These are phyloP conservation scores for Hanseniaspora thailandica DNA, from an alignment of 805 yeast genomes.

Conservation along the genomic window DNA sequence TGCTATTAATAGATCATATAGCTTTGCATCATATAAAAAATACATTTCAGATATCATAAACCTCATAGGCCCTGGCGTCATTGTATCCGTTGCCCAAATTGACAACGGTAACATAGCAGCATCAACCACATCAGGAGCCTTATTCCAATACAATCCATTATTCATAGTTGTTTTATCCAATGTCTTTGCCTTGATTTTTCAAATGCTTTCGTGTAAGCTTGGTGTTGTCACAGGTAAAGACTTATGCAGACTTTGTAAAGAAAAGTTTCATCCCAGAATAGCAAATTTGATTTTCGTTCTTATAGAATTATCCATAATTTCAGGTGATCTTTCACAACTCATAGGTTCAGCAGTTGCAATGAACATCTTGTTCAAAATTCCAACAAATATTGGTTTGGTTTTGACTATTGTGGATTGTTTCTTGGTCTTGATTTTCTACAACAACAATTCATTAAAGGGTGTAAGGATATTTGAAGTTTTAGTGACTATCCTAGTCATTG, in stretches of 20 bases:
- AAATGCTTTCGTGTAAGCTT: conserved; percentile 68
- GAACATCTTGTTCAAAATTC: conserved; percentile 69
- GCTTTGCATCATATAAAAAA: neutral
- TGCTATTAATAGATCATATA: neutral
- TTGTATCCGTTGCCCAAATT: conserved; percentile 76
- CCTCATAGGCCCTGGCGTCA: conserved; percentile 13
- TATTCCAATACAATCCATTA: conserved; percentile 58
- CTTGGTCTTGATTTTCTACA: conserved; percentile 72
- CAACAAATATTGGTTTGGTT: conserved; percentile 71
- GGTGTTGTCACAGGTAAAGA: conserved; percentile 87
- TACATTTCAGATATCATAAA: conserved; percentile 10
- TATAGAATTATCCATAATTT: conserved; percentile 84
- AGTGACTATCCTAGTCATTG: conserved; percentile 64
- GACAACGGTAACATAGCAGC: conserved; percentile 93
- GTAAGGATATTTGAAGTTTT: conserved; percentile 71
- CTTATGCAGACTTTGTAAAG: conserved; percentile 71
- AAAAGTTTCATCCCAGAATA: conserved; percentile 33
- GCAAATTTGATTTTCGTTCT: conserved; percentile 45
- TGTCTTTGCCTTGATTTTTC: conserved; percentile 70
- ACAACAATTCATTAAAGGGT: conserved; percentile 59
- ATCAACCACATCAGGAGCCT: conserved; percentile 79
- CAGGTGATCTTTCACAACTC: conserved; percentile 93
- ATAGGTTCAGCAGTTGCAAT: conserved; percentile 95
- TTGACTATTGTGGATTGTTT: conserved; percentile 78
- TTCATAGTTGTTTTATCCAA: conserved; percentile 69